A percentile compares a stretch with the other conserved stretches of the same genome.
These are phyloP conservation scores for Wickerhamia fluorescens DNA, from an alignment of 805 yeast species.

Conservation along the genomic window DNA sequence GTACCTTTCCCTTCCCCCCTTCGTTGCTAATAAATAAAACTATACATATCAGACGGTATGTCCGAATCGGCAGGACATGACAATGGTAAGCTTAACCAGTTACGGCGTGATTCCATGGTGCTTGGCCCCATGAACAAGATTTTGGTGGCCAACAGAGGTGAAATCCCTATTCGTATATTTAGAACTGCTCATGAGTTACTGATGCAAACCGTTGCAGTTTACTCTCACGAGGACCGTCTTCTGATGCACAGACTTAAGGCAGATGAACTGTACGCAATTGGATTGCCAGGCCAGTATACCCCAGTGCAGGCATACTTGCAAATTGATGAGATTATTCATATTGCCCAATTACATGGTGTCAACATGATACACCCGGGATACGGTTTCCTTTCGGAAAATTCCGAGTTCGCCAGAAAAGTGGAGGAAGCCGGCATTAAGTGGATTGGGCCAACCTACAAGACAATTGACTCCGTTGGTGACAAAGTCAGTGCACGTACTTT, in stretches of 20 bases:
- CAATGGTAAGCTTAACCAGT: too few species aligned
- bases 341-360: conserved; percentile 46
- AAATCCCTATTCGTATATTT: conserved; percentile 82
- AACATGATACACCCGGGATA: conserved; percentile 36
- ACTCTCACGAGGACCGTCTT: conserved; percentile 91
- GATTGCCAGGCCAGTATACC: conserved; percentile 78
- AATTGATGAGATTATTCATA: conserved; percentile 86
- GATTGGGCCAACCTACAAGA: conserved; percentile 87
- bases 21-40: too few species aligned
- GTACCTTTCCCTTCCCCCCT: too few species aligned
- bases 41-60: too few species aligned
- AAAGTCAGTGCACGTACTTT: conserved; percentile 89
- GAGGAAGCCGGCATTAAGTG: conserved; percentile 87
- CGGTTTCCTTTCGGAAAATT: conserved; percentile 79
- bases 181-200: conserved; percentile 96
- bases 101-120: conserved; percentile 37
- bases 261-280: conserved; percentile 89
- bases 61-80: too few species aligned
- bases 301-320: conserved; percentile 96
- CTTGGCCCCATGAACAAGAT: conserved; percentile 49
- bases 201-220: conserved; percentile 95
- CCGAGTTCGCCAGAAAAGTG: conserved; percentile 89
- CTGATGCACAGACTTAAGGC: conserved; percentile 94
- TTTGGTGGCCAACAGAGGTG: conserved; percentile 80
- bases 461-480: conserved; percentile 94